Evolutionary conservation across 2,329 filamentous ascomycete genomes (phyloP).

Genomic region (Thermothelomyces thermophilus): DNA sequence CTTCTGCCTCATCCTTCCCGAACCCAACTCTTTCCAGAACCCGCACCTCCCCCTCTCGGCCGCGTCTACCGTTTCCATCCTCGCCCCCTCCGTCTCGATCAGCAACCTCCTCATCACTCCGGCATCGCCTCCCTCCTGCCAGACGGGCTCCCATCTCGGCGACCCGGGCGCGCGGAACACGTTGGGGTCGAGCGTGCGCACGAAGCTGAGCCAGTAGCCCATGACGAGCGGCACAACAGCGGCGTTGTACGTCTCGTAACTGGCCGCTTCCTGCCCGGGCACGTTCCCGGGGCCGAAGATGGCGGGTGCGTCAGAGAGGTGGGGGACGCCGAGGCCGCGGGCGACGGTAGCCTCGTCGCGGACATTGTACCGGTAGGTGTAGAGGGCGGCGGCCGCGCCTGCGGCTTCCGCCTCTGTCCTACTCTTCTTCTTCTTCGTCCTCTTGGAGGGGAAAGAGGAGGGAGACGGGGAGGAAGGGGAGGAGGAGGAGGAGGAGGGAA

Average conservation of each 20-base stretch:
- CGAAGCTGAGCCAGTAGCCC: slow-evolving; percentile 46
- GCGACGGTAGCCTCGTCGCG: slow-evolving; percentile 32
- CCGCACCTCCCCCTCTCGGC: slow-evolving; percentile 34
- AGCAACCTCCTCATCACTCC: slow-evolving; percentile 34
- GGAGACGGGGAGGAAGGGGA: no score
- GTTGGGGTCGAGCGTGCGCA: slow-evolving; percentile 40
- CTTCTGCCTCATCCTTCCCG: slow-evolving; percentile 30
- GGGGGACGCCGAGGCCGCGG: slow-evolving; percentile 41
- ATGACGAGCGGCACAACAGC: slow-evolving; percentile 41
- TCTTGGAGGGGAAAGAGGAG: no score
- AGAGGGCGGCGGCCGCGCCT: slow-evolving; percentile 27
- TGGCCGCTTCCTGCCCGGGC: slow-evolving; percentile 24
- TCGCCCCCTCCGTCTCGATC: slow-evolving; percentile 35
- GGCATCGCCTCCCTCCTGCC: slow-evolving; percentile 31
- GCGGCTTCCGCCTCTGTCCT: no score
- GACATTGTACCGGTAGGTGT: slow-evolving; percentile 47
- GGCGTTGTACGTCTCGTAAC: slow-evolving; percentile 41
- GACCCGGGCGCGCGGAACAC: slow-evolving; percentile 28
- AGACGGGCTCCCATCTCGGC: slow-evolving; percentile 36
- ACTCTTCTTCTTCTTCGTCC: no score
- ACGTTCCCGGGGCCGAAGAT: slow-evolving; percentile 42
- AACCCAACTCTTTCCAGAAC: slow-evolving; percentile 37
- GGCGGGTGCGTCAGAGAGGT: slow-evolving; percentile 42
- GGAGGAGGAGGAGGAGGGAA: no score
- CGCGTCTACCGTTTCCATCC: slow-evolving; percentile 34